Percentiles rank a stretch among this genome's conserved stretches.
These are phyloP conservation scores for Coniochaeta ligniaria DNA, from an alignment of 2,329 filamentous ascomycete genomes.

Conservation along the genomic window DNA sequence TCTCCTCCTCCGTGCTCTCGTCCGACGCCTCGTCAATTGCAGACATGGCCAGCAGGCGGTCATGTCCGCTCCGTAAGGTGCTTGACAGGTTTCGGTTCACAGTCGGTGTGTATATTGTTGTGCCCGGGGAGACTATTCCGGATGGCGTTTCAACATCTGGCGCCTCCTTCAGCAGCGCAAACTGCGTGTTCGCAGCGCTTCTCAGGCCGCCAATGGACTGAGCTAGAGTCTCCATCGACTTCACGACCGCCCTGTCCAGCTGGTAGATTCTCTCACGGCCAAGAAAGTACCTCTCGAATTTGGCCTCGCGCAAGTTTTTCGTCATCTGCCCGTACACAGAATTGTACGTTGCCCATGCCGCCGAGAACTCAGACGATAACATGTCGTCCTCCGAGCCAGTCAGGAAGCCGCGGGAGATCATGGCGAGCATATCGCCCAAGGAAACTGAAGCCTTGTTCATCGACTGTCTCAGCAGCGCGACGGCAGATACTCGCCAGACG, in stretches of 20 bases:
- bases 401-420: constrained; percentile 77
- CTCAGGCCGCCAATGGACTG: constrained; percentile 86
- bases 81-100: constrained; percentile 19
- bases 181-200: constrained; percentile 85
- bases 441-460: constrained; percentile 68
- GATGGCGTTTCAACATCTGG: constrained; percentile 20
- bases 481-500: constrained; percentile 72
- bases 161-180: constrained; percentile 68
- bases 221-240: constrained; percentile 76
- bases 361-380: constrained; percentile 55
- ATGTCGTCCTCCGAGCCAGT: constrained; percentile 76
- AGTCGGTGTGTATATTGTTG: constrained; percentile 21
- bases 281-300: constrained; percentile 78
- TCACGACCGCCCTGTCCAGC: constrained; percentile 71
- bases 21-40: constrained; percentile 58
- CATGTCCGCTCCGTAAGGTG: constrained; percentile 31
- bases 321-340: constrained; percentile 63
- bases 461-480: constrained; percentile 63
- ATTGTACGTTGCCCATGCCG: constrained; percentile 57
- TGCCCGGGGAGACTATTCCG: constrained; percentile 22
- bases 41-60: constrained; percentile 41
- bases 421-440: constrained; percentile 72
- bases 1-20: constrained; percentile 43
- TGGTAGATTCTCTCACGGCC: constrained; percentile 74
- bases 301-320: constrained; percentile 75